Conservation (phyloP, 352 stramenopile species). For the Globisporangium camurandrum region DNA sequence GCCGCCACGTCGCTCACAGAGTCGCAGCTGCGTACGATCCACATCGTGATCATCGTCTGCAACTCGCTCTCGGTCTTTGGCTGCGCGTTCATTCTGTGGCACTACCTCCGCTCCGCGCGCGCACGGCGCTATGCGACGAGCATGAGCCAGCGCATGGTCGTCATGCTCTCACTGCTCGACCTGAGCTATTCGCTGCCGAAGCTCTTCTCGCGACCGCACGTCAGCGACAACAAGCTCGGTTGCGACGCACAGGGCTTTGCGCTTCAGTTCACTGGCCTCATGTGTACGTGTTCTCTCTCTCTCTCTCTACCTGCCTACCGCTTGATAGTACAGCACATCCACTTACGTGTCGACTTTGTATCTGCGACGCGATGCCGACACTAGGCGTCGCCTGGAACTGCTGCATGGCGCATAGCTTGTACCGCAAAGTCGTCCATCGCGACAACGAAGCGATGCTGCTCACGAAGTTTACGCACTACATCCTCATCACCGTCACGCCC, state of each 20-base stretch:
- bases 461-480: slow-evolving; percentile 51
- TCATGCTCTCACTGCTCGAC: slow-evolving; percentile 61
- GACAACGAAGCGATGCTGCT: slow-evolving; percentile 60
- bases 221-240: slow-evolving; percentile 7
- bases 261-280: slow-evolving; percentile 41
- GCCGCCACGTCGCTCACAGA: background rate
- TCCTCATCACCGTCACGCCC: slow-evolving; percentile 36
- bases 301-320: no score
- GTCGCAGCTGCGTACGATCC: slow-evolving; percentile 21
- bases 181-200: slow-evolving; percentile 41
- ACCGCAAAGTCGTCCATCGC: slow-evolving; percentile 53
- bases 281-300: slow-evolving; percentile 46
- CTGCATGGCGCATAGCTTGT: slow-evolving; percentile 65
- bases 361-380: no score
- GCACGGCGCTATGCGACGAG: slow-evolving; percentile 18
- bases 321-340: no score
- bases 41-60: slow-evolving; percentile 28
- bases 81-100: slow-evolving; percentile 39
- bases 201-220: slow-evolving; percentile 28
- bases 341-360: no score
- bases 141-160: slow-evolving; percentile 66
- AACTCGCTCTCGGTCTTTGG: slow-evolving; percentile 35
- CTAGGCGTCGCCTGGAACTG: slow-evolving; percentile 64
- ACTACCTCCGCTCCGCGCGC: slow-evolving; percentile 26
- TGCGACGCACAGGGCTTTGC: slow-evolving; percentile 53